Base-by-base conservation (phyloP, 768 basidiomycete genomes). In the Pleurotus citrinopileatus region DNA sequence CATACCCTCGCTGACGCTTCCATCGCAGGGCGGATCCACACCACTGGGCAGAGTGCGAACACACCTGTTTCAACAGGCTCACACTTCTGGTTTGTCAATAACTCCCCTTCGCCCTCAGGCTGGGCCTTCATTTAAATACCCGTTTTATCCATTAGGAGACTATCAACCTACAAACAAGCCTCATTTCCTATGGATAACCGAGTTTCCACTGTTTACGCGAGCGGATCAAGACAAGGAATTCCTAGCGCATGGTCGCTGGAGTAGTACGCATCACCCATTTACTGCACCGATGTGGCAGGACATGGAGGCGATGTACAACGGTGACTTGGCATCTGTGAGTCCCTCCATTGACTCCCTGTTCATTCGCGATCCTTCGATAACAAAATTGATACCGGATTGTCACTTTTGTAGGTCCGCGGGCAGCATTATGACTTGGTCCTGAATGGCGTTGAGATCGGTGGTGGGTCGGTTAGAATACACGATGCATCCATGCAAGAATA, bases 361-460 rank as follows among this genome's bases (percentile, higher is more conserved):
- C n/a, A 55, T 53, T 19, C 17, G 47, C 52, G 47, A 23, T 46
- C 20, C 56, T 53, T 51, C 36, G 34, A 29, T 38, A 50, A 50
- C 36, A 55, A 48, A 54, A 20, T 54, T 42, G 36, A 27, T 40
- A 37, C 47, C 43, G 54, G 52, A 32, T 50, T 38, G 29, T 28
- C 52, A 37, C 34, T 51, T 52, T 54, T 46, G 59, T 53, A 92
- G 87, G 87, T 95, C 61, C 85, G 94, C 51, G 94, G 94, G 15
- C 94, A 98, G 65, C 94, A 98, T 69, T 98, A 97, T 64, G 94
- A 98, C 73, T 84, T 98, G 38, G 94, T 98, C 25, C 67, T 98
- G 58, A 94, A 98, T 67, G 94, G 94, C 4, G 82, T 87, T 55
- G 94, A 98, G 73, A 89, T 98, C 59, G 94, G 93, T 6, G 94